Percentiles rank a stretch among this genome's conserved stretches.
Conservation (phyloP, 495 filamentous ascomycete species). For the Jackrogersella multiformis region DNA sequence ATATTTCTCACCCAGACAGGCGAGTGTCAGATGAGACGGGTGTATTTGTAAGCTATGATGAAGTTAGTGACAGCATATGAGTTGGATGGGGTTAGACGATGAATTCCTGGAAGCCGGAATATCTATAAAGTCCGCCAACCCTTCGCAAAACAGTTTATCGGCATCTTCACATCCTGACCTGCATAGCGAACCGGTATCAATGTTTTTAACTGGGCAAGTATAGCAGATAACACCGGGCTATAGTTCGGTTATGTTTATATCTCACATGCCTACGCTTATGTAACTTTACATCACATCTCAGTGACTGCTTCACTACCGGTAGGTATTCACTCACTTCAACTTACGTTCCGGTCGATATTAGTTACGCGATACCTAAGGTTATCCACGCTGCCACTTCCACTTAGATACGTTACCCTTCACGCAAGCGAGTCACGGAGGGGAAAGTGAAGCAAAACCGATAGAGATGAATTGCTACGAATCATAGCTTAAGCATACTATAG, state of each 20-base stretch:
- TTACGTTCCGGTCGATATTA: too few species aligned
- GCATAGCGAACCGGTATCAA: too few species aligned
- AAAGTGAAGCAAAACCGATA: not conserved
- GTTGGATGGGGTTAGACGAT: not conserved
- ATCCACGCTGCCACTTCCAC: too few species aligned
- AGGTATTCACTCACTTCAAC: too few species aligned
- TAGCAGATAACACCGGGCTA: not conserved
- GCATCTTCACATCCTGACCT: too few species aligned
- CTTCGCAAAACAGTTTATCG: not conserved
- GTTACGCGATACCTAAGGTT: too few species aligned
- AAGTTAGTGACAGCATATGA: not conserved
- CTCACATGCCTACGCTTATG: not conserved
- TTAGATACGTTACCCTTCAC: not conserved
- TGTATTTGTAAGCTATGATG: not conserved
- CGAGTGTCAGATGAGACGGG: not conserved
- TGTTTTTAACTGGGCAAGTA: not conserved
- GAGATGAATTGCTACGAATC: slow-evolving; percentile 16
- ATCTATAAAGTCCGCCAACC: slow-evolving; percentile 9
- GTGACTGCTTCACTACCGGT: too few species aligned
- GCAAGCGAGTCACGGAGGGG: not conserved
- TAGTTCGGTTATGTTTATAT: not conserved
- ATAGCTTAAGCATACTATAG: not conserved
- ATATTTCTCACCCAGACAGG: too few species aligned
- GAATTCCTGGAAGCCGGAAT: not conserved
- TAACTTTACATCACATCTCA: not conserved